Evolutionary conservation across 441 rosid genomes (phyloP), one percentile per base, ranked within the genome.

Genomic region (Adansonia rubrostipa): DNA sequence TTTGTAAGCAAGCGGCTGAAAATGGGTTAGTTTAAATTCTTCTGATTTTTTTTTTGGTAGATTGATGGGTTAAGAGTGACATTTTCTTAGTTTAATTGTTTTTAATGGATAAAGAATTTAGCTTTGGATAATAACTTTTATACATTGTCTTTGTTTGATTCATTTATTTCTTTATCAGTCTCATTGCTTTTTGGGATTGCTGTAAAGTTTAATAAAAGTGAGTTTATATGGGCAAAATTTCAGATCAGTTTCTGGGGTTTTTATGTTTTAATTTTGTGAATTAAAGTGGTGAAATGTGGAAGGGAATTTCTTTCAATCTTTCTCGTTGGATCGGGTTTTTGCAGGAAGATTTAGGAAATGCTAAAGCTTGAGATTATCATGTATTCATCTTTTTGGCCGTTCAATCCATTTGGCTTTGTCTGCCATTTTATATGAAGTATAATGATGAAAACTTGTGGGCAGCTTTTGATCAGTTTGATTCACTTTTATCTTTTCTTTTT

Each of bases 241-340:
- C 50, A 51, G 65, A 61, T 56, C 44, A 15, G 44, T 33, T 24
- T 2, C 47, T 63, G n/a, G 75, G 62, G 71, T 79, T 81, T 81
- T 1, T 3, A 36, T 17, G 75, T 74, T 72, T 47, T 66, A 70
- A 74, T 22, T 36, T 60, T 63, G 2, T 65, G 57, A 33, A 50
- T 61, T 53, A 69, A 42, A 40, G 9, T 82, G 5, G 54, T 24
- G 56, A 79, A 74, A 62, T 71, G 60, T 51, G 54, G 10, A 50
- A n/a, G 22, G 19, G 3, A 75, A 42, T 36, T 54, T 66, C 65
- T 64, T 47, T 77, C 70, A 72, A 40, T 67, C 60, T 61, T 33
- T 11, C 45, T 73, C 17, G 76, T 53, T 50, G 61, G 61, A 22
- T 14, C 54, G 48, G 40, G 42, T 13, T 65, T 58, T 67, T 20